phyloP scores from a whole-genome alignment of 345 rosid species.

The Erodium maritimum region DNA sequence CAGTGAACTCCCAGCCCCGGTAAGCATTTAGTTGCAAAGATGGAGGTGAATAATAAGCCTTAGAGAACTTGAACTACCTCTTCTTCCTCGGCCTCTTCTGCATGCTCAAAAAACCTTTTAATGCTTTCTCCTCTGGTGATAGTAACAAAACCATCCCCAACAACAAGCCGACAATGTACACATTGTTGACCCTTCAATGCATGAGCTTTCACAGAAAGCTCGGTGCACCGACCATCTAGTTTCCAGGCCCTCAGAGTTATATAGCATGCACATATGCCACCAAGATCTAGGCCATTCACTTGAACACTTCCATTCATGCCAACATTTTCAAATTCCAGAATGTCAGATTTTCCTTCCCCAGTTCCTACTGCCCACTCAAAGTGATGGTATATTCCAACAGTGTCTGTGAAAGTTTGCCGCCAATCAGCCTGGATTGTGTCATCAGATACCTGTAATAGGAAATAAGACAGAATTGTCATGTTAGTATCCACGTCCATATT shows the following conservation, averaged over 20 bases:
- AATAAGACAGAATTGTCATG: no score
- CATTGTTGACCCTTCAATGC: constrained; percentile 72
- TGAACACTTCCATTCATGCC: constrained; percentile 56
- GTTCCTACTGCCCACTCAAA: constrained; percentile 98
- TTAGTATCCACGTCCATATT: no score
- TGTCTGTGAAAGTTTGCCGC: constrained; percentile 61
- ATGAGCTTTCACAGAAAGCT: constrained; percentile 83
- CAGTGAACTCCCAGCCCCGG: no score
- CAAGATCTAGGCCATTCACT: constrained; percentile 61
- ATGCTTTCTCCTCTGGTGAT: constrained; percentile 79
- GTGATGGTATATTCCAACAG: constrained; percentile 61
- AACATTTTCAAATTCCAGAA: constrained; percentile 71
- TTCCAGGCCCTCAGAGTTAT: constrained; percentile 82
- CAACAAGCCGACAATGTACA: constrained; percentile 83
- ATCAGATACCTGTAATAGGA: constrained; percentile 52
- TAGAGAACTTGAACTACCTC: constrained; percentile 47
- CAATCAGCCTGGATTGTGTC: constrained; percentile 78
- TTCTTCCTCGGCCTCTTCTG: constrained; percentile 96
- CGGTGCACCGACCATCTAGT: constrained; percentile 68
- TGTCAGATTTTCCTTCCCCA: constrained; percentile 77
- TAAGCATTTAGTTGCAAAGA: no score
- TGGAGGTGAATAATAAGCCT: no score
- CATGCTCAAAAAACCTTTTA: constrained; percentile 79
- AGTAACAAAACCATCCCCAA: constrained; percentile 85
- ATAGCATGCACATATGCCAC: constrained; percentile 52